Evolutionary conservation across 371 early-diverging fungal genomes (phyloP).

Genomic region (Mucor saturninus): DNA sequence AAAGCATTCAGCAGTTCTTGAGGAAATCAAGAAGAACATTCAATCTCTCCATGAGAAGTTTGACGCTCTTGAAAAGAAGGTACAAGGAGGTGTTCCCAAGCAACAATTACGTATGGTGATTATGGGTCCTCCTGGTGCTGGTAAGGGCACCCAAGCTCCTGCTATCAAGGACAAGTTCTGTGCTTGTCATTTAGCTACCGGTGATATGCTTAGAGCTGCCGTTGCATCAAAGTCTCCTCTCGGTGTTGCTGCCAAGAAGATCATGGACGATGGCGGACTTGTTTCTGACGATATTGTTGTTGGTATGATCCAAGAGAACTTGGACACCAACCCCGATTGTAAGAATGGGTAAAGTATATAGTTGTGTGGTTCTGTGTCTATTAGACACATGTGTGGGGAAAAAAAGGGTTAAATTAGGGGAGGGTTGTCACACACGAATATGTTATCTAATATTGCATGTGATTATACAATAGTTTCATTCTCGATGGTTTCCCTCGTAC

Average conservation of each 20-base stretch:
- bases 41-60: slow-evolving; percentile 53
- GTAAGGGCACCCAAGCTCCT: slow-evolving; percentile 99
- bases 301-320: slow-evolving; percentile 94
- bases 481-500: slow-evolving; percentile 99
- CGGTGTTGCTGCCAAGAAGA: slow-evolving; percentile 95
- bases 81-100: slow-evolving; percentile 46
- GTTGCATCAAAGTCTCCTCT: slow-evolving; percentile 90
- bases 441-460: slow-evolving; percentile 1
- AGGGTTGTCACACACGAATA: background rate
- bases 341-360: slow-evolving; percentile 74
- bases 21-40: slow-evolving; percentile 63
- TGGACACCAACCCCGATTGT: slow-evolving; percentile 91
- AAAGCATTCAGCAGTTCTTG: slow-evolving; percentile 53
- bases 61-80: slow-evolving; percentile 56
- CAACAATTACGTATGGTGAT: slow-evolving; percentile 85
- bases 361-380: background rate
- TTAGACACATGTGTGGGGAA: background rate
- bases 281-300: slow-evolving; percentile 99
- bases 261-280: slow-evolving; percentile 97
- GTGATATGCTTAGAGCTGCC: slow-evolving; percentile 99
- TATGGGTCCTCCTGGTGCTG: slow-evolving; percentile 98
- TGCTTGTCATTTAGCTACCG: slow-evolving; percentile 97
- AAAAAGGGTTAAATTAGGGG: background rate
- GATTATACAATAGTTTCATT: slow-evolving; percentile 75
- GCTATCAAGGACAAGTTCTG: slow-evolving; percentile 93